phyloP scores from a whole-genome alignment of 2,329 filamentous ascomycete genomes.

The Aspergillus fischeri region DNA sequence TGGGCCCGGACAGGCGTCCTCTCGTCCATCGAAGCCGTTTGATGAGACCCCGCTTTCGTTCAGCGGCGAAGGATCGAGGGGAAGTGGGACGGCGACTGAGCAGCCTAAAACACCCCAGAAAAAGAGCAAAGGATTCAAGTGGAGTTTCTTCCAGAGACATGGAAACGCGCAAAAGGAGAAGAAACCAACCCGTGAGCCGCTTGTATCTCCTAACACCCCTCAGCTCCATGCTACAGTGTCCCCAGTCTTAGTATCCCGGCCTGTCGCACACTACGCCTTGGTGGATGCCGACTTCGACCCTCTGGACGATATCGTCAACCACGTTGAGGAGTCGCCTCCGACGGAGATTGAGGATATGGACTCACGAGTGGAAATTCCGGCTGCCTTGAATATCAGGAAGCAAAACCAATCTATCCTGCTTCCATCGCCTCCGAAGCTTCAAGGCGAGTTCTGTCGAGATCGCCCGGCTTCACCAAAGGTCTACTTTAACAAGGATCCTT shows the following conservation, averaged over 20 bases:
- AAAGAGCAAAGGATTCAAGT: slow-evolving; percentile 39
- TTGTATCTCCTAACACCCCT: slow-evolving; percentile 17
- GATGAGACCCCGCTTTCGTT: background rate
- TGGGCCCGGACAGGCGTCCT: background rate
- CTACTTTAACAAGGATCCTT: slow-evolving; percentile 30
- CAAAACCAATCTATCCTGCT: slow-evolving; percentile 37
- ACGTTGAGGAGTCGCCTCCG: slow-evolving; percentile 37
- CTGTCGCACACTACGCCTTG: slow-evolving; percentile 57
- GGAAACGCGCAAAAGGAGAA: slow-evolving; percentile 21
- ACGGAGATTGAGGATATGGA: slow-evolving; percentile 30
- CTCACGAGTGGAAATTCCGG: slow-evolving; percentile 22
- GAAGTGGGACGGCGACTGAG: background rate
- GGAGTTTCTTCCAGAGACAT: slow-evolving; percentile 57
- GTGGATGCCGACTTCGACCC: slow-evolving; percentile 45
- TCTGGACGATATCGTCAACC: slow-evolving; percentile 37
- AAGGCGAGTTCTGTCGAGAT: slow-evolving; percentile 27
- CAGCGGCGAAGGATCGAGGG: background rate
- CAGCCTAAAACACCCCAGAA: slow-evolving; percentile 21
- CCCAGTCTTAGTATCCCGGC: slow-evolving; percentile 35
- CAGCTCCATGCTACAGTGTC: slow-evolving; percentile 41
- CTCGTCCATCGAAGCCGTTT: background rate
- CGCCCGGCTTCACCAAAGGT: slow-evolving; percentile 34
- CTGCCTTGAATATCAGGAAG: slow-evolving; percentile 29
- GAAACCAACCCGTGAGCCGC: slow-evolving; percentile 10
- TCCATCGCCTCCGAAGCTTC: slow-evolving; percentile 39